A percentile compares a stretch with the other conserved stretches of the same genome.
Conservation (phyloP, 208 protist species). For the Trypanosoma scelopori region DNA sequence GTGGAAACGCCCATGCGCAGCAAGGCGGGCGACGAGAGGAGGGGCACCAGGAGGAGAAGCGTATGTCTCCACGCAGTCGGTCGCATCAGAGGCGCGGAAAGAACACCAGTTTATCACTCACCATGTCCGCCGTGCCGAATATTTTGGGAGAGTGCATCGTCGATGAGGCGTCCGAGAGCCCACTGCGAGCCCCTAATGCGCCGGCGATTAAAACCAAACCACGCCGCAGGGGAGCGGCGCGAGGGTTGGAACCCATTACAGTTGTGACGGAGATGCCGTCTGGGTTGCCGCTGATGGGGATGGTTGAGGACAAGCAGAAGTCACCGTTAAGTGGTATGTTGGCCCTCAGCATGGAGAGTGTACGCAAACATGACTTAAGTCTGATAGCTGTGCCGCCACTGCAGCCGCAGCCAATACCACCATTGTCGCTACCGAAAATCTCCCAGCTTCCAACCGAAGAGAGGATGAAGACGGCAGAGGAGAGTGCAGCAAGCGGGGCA, state of each 20-base stretch:
- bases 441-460: not conserved
- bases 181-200: not conserved
- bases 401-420: not conserved
- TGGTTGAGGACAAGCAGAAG: not conserved
- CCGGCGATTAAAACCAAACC: constrained; percentile 7
- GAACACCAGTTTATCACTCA: not conserved
- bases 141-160: not conserved
- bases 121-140: not conserved
- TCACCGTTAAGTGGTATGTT: constrained; percentile 8
- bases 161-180: constrained; percentile 1
- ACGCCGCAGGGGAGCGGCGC: not conserved
- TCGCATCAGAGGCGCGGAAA: not conserved
- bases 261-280: not conserved
- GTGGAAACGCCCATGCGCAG: not conserved
- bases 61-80: too few species aligned
- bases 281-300: not conserved
- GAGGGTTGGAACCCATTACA: not conserved
- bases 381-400: not conserved
- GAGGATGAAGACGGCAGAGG: not conserved
- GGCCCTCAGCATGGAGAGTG: constrained; percentile 3
- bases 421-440: not conserved
- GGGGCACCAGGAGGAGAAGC: not conserved
- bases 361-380: constrained; percentile 9
- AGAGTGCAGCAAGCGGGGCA: constrained; percentile 8
- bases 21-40: not conserved